phyloP scores from a whole-genome alignment of 352 stramenopile genomes.

The Albugo candida region DNA sequence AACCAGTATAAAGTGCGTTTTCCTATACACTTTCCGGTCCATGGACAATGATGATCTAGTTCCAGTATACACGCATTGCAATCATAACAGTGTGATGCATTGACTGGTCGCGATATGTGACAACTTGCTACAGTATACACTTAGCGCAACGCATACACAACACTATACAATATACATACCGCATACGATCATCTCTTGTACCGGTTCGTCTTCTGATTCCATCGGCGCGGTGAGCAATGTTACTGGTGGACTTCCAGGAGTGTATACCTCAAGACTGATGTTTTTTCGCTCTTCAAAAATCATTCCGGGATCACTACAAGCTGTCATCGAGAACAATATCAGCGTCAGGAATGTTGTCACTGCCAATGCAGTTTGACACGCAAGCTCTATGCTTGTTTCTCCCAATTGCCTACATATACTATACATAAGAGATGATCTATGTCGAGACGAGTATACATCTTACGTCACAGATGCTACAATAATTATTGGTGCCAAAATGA shows the following conservation, averaged over 20 bases:
- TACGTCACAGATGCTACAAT: constrained; percentile 21
- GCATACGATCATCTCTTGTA: constrained; percentile 38
- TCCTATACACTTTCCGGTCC: constrained; percentile 82
- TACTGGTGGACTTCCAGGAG: too few relatives aligned
- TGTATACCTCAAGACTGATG: constrained; percentile 3
- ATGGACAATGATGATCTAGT: constrained; percentile 85
- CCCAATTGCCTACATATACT: not conserved
- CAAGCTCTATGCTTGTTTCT: constrained; percentile 14
- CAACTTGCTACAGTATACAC: constrained; percentile 31
- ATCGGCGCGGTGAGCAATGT: not conserved
- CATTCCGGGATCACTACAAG: constrained; percentile 54
- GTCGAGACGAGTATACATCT: constrained; percentile 2
- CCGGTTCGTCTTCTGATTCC: constrained; percentile 11
- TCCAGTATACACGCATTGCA: constrained; percentile 44
- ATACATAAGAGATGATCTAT: not conserved
- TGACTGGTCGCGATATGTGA: constrained; percentile 38
- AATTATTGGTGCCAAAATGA: constrained; percentile 29
- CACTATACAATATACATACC: constrained; percentile 14
- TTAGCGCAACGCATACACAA: not conserved
- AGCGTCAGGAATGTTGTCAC: constrained; percentile 35
- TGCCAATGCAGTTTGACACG: constrained; percentile 25
- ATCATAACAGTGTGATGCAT: constrained; percentile 62
- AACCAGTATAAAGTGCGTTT: constrained; percentile 64
- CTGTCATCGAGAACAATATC: constrained; percentile 50
- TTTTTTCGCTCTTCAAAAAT: constrained; percentile 29